Conservation (phyloP, 1,284 basidiomycete species). For the Ustilago trichophora region DNA sequence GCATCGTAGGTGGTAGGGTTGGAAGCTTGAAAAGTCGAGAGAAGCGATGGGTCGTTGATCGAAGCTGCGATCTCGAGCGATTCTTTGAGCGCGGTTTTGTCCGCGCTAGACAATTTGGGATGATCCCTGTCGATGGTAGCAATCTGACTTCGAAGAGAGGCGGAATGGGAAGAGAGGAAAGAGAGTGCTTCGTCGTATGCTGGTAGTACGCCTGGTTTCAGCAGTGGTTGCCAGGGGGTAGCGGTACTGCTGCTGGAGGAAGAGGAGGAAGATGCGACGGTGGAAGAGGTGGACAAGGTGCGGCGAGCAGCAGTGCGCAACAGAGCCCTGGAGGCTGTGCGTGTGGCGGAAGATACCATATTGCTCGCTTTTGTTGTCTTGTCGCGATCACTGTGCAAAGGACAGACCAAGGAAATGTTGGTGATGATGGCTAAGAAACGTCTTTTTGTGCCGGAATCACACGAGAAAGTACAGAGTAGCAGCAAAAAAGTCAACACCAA, state of each 20-base stretch:
- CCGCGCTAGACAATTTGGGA: not conserved
- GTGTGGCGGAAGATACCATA: no score
- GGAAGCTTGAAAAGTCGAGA: constrained; percentile 75
- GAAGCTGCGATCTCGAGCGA: constrained; percentile 75
- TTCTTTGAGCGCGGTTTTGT: constrained; percentile 49
- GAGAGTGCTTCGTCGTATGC: constrained; percentile 84
- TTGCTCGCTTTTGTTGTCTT: no score
- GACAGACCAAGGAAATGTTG: no score
- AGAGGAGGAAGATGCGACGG: not conserved
- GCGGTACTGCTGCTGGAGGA: constrained; percentile 16
- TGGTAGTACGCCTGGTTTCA: constrained; percentile 76
- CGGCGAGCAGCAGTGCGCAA: no score
- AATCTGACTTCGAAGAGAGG: constrained; percentile 70
- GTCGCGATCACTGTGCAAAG: no score
- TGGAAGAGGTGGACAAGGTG: not conserved
- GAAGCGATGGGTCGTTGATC: constrained; percentile 79
- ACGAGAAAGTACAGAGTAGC: not conserved
- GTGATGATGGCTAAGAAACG: no score
- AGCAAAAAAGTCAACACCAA: not conserved
- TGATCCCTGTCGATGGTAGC: constrained; percentile 50
- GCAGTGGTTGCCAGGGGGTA: constrained; percentile 68
- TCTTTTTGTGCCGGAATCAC: no score
- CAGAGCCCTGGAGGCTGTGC: no score
- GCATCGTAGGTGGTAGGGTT: constrained; percentile 63
- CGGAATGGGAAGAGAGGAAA: constrained; percentile 71